Base-by-base conservation (phyloP, 2,329 filamentous ascomycete genomes). In the Trichophyton mentagrophytes region DNA sequence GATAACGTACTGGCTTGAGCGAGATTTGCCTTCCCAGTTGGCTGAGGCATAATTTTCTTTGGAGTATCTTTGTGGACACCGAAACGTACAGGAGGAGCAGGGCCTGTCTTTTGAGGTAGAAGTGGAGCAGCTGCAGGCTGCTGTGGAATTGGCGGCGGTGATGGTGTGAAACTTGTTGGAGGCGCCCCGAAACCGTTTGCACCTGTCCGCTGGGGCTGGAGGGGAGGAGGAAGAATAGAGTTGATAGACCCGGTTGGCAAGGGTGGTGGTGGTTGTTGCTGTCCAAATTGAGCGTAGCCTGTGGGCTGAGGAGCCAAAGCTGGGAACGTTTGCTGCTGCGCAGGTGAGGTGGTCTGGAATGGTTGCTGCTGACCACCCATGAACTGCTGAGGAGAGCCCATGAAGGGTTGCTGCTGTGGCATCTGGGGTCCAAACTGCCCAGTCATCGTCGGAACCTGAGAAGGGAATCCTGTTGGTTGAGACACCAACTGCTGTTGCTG, bases 11-110 rank as follows among this genome's bases (percentile, higher is more conserved):
- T 99, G 70, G 93, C 93, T 84, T 95, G 89, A 59, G 88, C 82
- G 66, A 99, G 80, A 73, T 97, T 96, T 61, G 93, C 93, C 78
- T 88, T 85, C 65, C 93, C 93, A 5, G 93, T 99, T 30, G 90
- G 82, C 77, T 97, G 93, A 33, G 91, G 85, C 63, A 83, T 80
- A 67, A 97, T 76, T 73, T 88, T 93, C 75, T 90, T 90, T 33
- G 85, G 77, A 30, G 84, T 78, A 57, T 85, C 83, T 30, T 80
- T 78, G 61, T 83, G 80, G 40, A 95, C 85, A 44, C 93, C 93
- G 72, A 99, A 99, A 62, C 90, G 84, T 17, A 99, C 86, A 25
- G 90, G 85, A 53, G 93, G 93, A 20, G 92, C 80, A 5, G 93
- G 93, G 0, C 89, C 89, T 7, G 89, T 95, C 77, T 88, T 85